phyloP scores from a whole-genome alignment of 83 land plant species.

The Picea mariana region DNA sequence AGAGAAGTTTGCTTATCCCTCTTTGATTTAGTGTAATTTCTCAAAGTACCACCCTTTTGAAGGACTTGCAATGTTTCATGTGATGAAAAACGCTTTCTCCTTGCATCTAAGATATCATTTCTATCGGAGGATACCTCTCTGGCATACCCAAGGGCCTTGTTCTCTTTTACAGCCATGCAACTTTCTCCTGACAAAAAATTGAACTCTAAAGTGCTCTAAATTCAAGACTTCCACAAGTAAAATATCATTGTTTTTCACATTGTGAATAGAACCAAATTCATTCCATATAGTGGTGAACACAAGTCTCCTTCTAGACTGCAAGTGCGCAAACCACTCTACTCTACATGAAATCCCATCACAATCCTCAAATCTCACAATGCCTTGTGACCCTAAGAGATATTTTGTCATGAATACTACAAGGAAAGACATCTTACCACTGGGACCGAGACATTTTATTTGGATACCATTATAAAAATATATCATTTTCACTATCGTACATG shows the following conservation, averaged over 20 bases:
- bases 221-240: conserved; percentile 21
- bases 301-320: conserved; percentile 31
- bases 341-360: conserved; percentile 16
- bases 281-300: conserved; percentile 25
- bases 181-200: conserved; percentile 16
- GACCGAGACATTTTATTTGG: conserved; percentile 25
- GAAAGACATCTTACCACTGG: conserved; percentile 23
- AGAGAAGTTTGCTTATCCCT: no score
- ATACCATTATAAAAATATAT: no score
- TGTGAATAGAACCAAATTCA: conserved; percentile 21
- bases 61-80: no score
- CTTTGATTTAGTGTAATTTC: no score
- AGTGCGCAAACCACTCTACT: conserved; percentile 22
- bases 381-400: conserved; percentile 25
- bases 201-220: conserved; percentile 20
- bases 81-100: no score
- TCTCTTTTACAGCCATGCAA: neutral
- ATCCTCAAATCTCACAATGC: conserved; percentile 22
- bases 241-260: conserved; percentile 27
- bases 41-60: no score
- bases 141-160: neutral
- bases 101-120: no score
- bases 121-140: no score
- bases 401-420: conserved; percentile 27
- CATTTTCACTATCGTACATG: no score